These are phyloP conservation scores for Geotrichum siamense DNA, from an alignment of 1,139 yeast genomes.

Conservation along the genomic window DNA sequence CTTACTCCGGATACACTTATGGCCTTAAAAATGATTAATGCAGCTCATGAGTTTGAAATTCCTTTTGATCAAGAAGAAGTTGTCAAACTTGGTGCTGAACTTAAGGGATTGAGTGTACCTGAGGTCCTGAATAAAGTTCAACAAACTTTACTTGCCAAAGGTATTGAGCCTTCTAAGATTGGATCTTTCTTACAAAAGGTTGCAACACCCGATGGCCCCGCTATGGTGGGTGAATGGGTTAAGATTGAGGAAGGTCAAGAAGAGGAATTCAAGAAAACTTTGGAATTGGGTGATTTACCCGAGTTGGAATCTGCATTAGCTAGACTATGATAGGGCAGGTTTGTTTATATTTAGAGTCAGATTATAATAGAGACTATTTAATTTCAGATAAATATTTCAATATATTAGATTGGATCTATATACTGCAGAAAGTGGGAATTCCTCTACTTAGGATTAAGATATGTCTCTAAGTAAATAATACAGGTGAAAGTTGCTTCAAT, in stretches of 20 bases:
- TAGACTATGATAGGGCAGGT: neutral
- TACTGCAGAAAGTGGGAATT: no score
- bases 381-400: no score
- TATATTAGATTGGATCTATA: no score
- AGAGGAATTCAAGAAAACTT: neutral
- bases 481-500: no score
- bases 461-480: no score
- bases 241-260: slow-evolving; percentile 3
- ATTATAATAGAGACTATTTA: no score
- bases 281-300: slow-evolving; percentile 11
- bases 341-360: no score
- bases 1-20: slow-evolving; percentile 23
- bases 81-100: slow-evolving; percentile 21
- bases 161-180: neutral
- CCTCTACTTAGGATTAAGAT: no score
- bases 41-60: slow-evolving; percentile 65
- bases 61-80: slow-evolving; percentile 32
- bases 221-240: neutral
- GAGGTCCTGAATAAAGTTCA: neutral
- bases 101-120: slow-evolving; percentile 12
- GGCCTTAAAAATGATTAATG: slow-evolving; percentile 35
- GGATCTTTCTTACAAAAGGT: neutral
- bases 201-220: neutral
- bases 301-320: slow-evolving; percentile 10
- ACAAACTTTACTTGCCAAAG: neutral